Evolutionary conservation across 1,284 basidiomycete genomes (phyloP).

Genomic region (Ganoderma resinaceum): DNA sequence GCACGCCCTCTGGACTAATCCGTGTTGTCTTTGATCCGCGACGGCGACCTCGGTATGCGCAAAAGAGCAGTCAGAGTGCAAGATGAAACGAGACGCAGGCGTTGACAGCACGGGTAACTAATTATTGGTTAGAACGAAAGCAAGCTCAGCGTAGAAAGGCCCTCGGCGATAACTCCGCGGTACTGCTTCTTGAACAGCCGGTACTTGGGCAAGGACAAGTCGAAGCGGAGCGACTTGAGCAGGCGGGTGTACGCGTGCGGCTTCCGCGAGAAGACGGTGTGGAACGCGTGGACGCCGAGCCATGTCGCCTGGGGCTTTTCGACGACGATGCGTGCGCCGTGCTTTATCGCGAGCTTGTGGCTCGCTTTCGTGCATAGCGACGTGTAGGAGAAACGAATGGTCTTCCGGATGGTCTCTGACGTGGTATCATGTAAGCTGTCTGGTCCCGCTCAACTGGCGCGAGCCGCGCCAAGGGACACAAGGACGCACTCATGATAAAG

Average conservation of each 20-base stretch:
- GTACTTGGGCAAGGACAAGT: conserved; percentile 55
- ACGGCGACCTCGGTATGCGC: neutral
- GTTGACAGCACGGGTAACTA: neutral
- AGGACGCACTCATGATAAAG: conserved; percentile 61
- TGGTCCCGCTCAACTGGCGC: neutral
- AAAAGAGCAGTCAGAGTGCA: neutral
- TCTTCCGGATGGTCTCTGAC: conserved; percentile 63
- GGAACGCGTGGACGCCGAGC: conserved; percentile 85
- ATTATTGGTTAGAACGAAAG: conserved; percentile 22
- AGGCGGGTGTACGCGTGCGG: conserved; percentile 55
- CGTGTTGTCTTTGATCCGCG: conserved; percentile 23
- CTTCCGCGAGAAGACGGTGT: conserved; percentile 65
- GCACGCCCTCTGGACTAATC: conserved; percentile 31
- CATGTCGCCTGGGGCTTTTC: conserved; percentile 64
- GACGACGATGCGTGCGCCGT: conserved; percentile 49
- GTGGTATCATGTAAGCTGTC: conserved; percentile 3
- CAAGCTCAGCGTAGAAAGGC: conserved; percentile 34
- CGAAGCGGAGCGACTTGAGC: conserved; percentile 55
- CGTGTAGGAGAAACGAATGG: conserved; percentile 62
- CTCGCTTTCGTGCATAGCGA: conserved; percentile 56
- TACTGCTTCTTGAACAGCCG: conserved; percentile 52
- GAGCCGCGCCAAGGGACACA: neutral
- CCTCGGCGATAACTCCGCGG: conserved; percentile 55
- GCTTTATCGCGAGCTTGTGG: conserved; percentile 50
- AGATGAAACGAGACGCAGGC: neutral